Base-by-base conservation (phyloP, 345 rosid species). In the Anastatica hierochuntica region DNA sequence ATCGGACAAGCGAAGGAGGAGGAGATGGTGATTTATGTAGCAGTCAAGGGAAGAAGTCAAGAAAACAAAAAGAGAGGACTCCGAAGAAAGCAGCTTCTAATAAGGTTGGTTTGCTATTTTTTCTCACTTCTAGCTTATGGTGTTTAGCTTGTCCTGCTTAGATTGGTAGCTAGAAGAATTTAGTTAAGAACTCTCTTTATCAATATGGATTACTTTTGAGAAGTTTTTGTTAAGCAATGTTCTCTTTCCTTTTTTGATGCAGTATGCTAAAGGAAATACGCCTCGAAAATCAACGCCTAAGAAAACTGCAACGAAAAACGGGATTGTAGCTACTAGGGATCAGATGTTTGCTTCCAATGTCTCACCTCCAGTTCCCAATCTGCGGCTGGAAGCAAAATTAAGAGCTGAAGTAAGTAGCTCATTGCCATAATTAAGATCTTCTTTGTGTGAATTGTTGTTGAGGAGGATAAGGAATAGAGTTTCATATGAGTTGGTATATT, bases 321-420 rank as follows among this genome's bases (percentile, higher is more conserved):
- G 73, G 16, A 53, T 17, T 35, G 60, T 29, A 44, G 50, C 58
- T 40, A 30, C 49, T 35, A 49, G 37, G 44, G 64, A 61, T 60
- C 45, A 42, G 38, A 46, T 26, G 6, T 62, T 63, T 54, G 37
- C 38, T 35, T 62, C 43, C 16, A 70, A 43, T 46, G 56, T 66
- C 20, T 54, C 79, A 6, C 68, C 74, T 18, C 39, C 55, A 30
- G 55, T 82, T 31, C 82, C 83, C 11, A 82, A 84, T 76, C 68
- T 90, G 59, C 77, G 85, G 14, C 66, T 84, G 27, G 95, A 90
- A 74, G 96, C 82, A 17, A 87, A 82, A 56, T 47, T 84, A 68
- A 76, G 58, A 51, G 89, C 83, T n/a, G 88, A 84, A 92, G 97
- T 82, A n/a, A 61, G 76, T 67, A 0, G 11, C 27, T 8, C 13